phyloP scores from a whole-genome alignment of 2,329 filamentous ascomycete species.

The Aureobasidium melanogenum region DNA sequence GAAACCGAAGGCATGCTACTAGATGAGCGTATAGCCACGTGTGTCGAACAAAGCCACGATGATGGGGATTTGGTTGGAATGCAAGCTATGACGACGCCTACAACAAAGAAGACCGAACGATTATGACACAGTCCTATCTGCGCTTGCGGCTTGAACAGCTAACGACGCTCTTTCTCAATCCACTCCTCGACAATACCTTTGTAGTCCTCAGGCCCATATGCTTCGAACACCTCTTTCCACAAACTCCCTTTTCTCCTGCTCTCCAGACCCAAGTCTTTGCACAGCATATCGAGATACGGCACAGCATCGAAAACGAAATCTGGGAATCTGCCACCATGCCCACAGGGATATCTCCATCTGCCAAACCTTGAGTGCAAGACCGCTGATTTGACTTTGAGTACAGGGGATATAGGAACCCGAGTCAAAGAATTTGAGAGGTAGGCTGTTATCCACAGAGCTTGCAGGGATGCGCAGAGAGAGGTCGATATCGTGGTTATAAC shows the following conservation, averaged over 20 bases:
- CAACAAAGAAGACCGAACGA: background rate
- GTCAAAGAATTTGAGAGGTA: constrained; percentile 47
- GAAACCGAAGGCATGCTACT: background rate
- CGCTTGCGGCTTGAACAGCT: no score
- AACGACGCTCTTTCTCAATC: constrained; percentile 17
- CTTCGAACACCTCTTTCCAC: constrained; percentile 43
- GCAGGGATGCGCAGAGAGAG: constrained; percentile 29
- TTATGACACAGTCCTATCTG: no score
- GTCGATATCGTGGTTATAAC: constrained; percentile 30
- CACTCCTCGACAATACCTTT: constrained; percentile 46
- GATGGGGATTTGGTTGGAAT: background rate
- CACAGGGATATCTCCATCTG: constrained; percentile 58
- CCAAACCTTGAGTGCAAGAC: constrained; percentile 60
- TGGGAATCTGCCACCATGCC: constrained; percentile 53
- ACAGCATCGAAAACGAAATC: constrained; percentile 70
- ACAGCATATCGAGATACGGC: constrained; percentile 62
- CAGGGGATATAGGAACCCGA: constrained; percentile 21
- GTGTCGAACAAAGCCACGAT: background rate
- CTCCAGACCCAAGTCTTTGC: constrained; percentile 56
- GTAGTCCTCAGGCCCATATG: constrained; percentile 55
- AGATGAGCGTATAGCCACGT: background rate
- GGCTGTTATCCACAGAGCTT: constrained; percentile 45
- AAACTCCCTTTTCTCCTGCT: constrained; percentile 43
- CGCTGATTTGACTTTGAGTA: constrained; percentile 31
- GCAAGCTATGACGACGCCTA: background rate